Evolutionary conservation across 345 rosid species (phyloP).

Genomic region (Murraya koenigii): DNA sequence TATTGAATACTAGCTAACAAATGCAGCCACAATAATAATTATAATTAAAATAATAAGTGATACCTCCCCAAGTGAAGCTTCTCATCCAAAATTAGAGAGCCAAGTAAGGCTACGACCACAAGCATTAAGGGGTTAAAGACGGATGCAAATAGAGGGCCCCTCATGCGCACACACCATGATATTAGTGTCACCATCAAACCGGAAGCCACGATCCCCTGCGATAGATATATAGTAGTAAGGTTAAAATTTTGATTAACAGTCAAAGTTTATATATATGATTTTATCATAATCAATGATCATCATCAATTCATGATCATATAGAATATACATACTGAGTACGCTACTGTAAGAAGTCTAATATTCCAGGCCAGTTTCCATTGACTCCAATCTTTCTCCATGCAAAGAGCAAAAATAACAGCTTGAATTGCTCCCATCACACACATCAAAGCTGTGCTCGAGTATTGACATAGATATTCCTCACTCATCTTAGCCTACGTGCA

Average conservation of each 20-base stretch:
- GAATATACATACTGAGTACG: conserved; percentile 47
- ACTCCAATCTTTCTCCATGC: conserved; percentile 38
- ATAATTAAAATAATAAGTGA: conserved; percentile 13
- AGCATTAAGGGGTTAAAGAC: conserved; percentile 36
- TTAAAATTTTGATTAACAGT: background rate
- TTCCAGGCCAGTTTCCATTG: conserved; percentile 66
- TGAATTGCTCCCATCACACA: conserved; percentile 43
- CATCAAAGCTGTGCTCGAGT: conserved; percentile 52
- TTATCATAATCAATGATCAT: background rate
- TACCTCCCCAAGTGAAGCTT: conserved; percentile 45
- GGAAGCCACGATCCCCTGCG: conserved; percentile 38
- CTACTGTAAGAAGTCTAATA: conserved; percentile 40
- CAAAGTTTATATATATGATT: background rate
- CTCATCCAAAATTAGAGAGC: conserved; percentile 32
- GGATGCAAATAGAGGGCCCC: conserved; percentile 40
- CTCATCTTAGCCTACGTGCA: conserved; percentile 39
- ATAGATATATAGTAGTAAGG: background rate
- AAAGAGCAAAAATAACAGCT: conserved; percentile 31
- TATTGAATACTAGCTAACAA: too few relatives aligned
- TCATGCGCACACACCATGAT: conserved; percentile 27
- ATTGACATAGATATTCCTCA: conserved; percentile 37
- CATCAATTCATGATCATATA: too few relatives aligned
- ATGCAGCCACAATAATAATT: too few relatives aligned
- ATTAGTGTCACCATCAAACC: conserved; percentile 28
- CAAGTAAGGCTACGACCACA: conserved; percentile 31